phyloP scores from a whole-genome alignment of 2,329 filamentous ascomycete genomes.

The Berkeleyomyces basicola region DNA sequence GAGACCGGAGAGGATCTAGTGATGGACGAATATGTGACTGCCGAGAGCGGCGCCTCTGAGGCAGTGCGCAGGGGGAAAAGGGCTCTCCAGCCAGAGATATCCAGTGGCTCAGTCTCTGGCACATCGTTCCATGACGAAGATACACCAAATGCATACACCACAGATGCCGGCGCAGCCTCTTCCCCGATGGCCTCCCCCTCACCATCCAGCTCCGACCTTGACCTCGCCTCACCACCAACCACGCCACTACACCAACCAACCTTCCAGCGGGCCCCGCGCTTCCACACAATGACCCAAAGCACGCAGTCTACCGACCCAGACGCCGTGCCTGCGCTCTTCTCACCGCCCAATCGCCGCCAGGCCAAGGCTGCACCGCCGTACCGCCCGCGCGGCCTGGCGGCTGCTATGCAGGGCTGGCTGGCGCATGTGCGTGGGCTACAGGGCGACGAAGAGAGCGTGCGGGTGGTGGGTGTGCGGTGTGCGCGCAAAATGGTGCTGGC shows the following conservation, averaged over 20 bases:
- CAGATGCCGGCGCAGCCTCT: no score
- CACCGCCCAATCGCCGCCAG: constrained; percentile 14
- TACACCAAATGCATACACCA: no score
- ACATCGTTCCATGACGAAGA: no score
- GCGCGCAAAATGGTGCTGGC: not conserved
- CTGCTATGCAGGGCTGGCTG: constrained; percentile 26
- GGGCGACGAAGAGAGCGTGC: not conserved
- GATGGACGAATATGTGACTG: not conserved
- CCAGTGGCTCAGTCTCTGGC: not conserved
- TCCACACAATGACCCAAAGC: constrained; percentile 19
- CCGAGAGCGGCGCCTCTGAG: not conserved
- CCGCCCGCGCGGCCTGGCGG: constrained; percentile 23
- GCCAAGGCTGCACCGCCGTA: constrained; percentile 16
- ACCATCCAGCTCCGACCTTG: no score
- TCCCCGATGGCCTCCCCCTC: no score
- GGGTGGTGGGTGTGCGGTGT: not conserved
- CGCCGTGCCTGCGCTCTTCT: constrained; percentile 20
- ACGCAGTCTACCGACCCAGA: constrained; percentile 9
- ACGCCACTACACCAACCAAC: constrained; percentile 21
- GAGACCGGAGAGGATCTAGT: not conserved
- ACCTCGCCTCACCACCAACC: not conserved
- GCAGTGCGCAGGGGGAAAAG: not conserved
- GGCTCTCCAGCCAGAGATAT: not conserved
- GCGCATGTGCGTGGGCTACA: constrained; percentile 21
- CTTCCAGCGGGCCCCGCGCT: constrained; percentile 25